Base-by-base conservation (phyloP, 106 monocot genomes). In the Apostasia ramifera region DNA sequence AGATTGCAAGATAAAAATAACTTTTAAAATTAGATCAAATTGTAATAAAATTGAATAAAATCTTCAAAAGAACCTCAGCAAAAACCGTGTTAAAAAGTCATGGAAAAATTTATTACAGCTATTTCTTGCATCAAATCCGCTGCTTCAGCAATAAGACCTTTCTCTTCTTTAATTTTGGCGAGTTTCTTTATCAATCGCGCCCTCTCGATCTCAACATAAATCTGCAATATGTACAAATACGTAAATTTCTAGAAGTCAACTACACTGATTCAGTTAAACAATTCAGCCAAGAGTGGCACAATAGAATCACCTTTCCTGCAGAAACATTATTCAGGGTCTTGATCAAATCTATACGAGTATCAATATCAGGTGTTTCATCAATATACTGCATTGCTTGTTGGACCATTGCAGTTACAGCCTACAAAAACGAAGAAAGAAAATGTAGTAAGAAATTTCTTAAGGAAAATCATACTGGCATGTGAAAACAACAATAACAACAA, bases 71-170 rank as follows among this genome's bases (percentile, higher is more conserved):
- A 40, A 5, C 5, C 8, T 48, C 14, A 59, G 63, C 43, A 5
- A n/a, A 43, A 40, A 48, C 70, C 40, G 39, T 14, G 48, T 76
- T 1, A 44, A 9, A 1, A 53, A 52, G 53, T 49, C 1, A 26
- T 40, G 37, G 3, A 49, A 65, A 3, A 10, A 65, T 48, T 26
- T 65, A 89, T 85, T 82, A 93, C 97, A 63, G 97, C 92, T 81
- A 98, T 75, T 88, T 98, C 97, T 81, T 98, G 97, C 97, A 98
- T 98, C 69, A 98, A 83, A 79, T 98, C 97, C 68, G 92, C 97
- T 80, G 97, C 97, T 70, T 98, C 97, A 67, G 89, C 82, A 87
- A 98, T 87, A 53, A 79, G 90, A 8, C 97, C 97, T 63, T 98
- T 89, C 11, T 83, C 87, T 81, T 98, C 97, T 85, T 93, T 98